phyloP scores from a whole-genome alignment of 1,284 basidiomycete genomes.

The Phellopilus nigrolimitatus region DNA sequence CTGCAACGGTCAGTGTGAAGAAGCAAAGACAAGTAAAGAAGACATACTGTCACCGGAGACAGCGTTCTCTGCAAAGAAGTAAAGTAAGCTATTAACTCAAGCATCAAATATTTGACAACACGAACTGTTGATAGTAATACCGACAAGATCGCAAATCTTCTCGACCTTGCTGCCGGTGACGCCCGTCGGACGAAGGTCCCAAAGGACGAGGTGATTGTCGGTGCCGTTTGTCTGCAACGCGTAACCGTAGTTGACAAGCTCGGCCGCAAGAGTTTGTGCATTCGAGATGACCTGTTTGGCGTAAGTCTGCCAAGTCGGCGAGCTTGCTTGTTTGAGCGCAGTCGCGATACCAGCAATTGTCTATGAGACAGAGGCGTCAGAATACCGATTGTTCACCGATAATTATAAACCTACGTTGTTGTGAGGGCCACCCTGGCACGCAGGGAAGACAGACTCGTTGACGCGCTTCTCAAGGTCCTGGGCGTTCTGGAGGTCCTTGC shows the following conservation, averaged over 20 bases:
- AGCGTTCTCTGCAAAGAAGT: slow-evolving; percentile 71
- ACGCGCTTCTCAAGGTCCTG: slow-evolving; percentile 91
- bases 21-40: slow-evolving; percentile 30
- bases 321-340: slow-evolving; percentile 88
- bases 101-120: slow-evolving; percentile 31
- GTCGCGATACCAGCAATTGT: slow-evolving; percentile 97
- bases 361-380: slow-evolving; percentile 33
- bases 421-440: slow-evolving; percentile 99
- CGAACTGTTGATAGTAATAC: slow-evolving; percentile 93
- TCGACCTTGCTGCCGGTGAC: slow-evolving; percentile 98
- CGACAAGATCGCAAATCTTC: slow-evolving; percentile 96
- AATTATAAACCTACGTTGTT: slow-evolving; percentile 86
- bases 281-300: slow-evolving; percentile 94
- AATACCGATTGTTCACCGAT: slow-evolving; percentile 3
- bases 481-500: slow-evolving; percentile 81
- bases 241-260: slow-evolving; percentile 79
- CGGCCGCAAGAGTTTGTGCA: slow-evolving; percentile 68
- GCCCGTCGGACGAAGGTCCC: slow-evolving; percentile 94
- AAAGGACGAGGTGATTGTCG: slow-evolving; percentile 97
- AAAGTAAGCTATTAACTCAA: not conserved
- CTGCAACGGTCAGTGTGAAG: slow-evolving; percentile 25
- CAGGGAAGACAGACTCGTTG: slow-evolving; percentile 99
- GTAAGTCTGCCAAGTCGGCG: slow-evolving; percentile 90
- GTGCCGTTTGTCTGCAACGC: slow-evolving; percentile 96
- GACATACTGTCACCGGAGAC: slow-evolving; percentile 79